These are phyloP conservation scores for Musa acuminata DNA, from an alignment of 176 grass and related monocot genomes.

Conservation along the genomic window DNA sequence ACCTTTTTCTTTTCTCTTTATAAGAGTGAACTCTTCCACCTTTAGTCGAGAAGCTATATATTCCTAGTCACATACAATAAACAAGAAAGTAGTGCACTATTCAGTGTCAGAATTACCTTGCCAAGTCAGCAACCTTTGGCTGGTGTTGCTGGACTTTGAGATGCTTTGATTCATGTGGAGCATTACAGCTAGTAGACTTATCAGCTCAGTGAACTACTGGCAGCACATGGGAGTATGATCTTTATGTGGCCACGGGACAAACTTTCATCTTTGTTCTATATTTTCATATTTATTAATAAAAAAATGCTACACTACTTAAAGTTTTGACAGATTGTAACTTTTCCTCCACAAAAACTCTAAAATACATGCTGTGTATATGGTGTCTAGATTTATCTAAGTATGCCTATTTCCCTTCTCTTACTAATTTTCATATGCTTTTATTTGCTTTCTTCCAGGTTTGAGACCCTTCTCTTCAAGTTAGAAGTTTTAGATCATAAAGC, in stretches of 20 bases:
- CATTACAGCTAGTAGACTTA: not conserved
- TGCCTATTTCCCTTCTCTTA: not conserved
- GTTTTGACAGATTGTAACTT: not conserved
- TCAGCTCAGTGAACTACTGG: not conserved
- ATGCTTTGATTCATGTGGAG: too few species aligned
- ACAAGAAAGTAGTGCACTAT: too few species aligned
- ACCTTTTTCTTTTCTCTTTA: too few species aligned
- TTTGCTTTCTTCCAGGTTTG: constrained; percentile 40
- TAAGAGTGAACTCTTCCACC: too few species aligned
- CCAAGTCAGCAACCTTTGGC: not conserved
- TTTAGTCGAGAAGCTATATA: too few species aligned
- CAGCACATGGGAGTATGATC: not conserved
- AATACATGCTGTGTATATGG: not conserved
- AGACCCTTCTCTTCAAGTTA: constrained; percentile 80
- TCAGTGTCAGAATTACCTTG: too few species aligned
- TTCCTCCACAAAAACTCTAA: not conserved
- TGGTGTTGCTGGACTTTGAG: not conserved
- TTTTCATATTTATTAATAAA: not conserved
- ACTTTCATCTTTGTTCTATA: not conserved
- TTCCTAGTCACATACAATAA: too few species aligned
- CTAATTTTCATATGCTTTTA: not conserved
- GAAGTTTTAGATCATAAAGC: constrained; percentile 92
- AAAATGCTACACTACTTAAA: not conserved
- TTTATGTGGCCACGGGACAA: not conserved
- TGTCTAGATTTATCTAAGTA: not conserved